Conservation (phyloP, 2,329 filamentous ascomycete genomes). For the Parafenestella ontariensis region DNA sequence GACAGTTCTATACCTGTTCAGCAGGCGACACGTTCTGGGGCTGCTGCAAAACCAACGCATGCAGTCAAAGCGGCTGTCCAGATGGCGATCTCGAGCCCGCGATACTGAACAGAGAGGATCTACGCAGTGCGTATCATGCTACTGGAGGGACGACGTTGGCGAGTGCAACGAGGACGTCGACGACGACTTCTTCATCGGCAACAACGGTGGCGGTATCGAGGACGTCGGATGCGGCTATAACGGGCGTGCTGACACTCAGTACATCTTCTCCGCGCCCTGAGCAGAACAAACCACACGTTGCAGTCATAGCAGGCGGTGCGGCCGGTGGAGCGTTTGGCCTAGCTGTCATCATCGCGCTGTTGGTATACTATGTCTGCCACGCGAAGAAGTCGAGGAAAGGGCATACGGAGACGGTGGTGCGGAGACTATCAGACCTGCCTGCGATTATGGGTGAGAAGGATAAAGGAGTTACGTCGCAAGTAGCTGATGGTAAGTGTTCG, state of each 20-base stretch:
- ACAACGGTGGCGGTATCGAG: background rate
- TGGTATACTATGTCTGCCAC: constrained; percentile 26
- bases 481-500: constrained; percentile 4
- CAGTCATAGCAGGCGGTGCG: constrained; percentile 34
- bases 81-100: constrained; percentile 31
- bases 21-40: constrained; percentile 43
- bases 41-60: constrained; percentile 49
- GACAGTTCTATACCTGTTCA: constrained; percentile 47
- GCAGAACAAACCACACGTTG: constrained; percentile 13
- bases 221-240: background rate
- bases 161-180: constrained; percentile 3
- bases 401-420: constrained; percentile 7
- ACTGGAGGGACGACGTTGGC: constrained; percentile 10
- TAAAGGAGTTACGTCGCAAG: background rate
- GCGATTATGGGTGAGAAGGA: constrained; percentile 3
- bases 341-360: constrained; percentile 16
- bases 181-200: constrained; percentile 1
- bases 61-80: constrained; percentile 37
- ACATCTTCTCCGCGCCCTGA: constrained; percentile 1
- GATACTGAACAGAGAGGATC: constrained; percentile 19
- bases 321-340: constrained; percentile 27
- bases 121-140: constrained; percentile 22
- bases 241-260: background rate
- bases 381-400: constrained; percentile 13
- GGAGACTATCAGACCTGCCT: constrained; percentile 6